phyloP scores from a whole-genome alignment of 495 filamentous ascomycete species.

The Aspergillus saccharolyticus region DNA sequence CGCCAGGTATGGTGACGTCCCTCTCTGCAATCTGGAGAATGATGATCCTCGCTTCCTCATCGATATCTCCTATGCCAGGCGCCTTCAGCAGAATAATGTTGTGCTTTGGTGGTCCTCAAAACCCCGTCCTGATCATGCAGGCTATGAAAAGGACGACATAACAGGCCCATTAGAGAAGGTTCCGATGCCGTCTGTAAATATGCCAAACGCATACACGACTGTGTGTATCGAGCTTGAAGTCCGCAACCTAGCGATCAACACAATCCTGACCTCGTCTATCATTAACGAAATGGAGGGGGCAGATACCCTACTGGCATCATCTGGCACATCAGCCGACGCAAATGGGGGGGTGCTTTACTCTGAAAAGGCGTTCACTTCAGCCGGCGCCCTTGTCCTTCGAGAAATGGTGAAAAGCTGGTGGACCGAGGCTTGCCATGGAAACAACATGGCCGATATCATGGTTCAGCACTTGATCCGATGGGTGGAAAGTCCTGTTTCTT shows the following conservation, averaged over 20 bases:
- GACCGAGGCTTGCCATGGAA: constrained; percentile 86
- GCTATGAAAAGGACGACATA: constrained; percentile 91
- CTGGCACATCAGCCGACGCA: constrained; percentile 56
- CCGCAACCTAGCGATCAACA: constrained; percentile 94
- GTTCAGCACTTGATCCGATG: constrained; percentile 96
- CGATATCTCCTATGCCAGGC: constrained; percentile 88
- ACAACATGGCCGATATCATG: constrained; percentile 94
- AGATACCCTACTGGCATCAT: constrained; percentile 57
- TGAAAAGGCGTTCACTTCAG: constrained; percentile 89
- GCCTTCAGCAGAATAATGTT: constrained; percentile 86
- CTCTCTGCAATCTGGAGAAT: constrained; percentile 88
- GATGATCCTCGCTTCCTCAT: constrained; percentile 94
- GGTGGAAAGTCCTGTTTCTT: constrained; percentile 87
- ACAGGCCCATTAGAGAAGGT: constrained; percentile 79
- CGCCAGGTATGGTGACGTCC: constrained; percentile 87
- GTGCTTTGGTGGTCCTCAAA: constrained; percentile 96
- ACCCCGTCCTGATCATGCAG: constrained; percentile 87
- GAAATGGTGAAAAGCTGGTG: constrained; percentile 99
- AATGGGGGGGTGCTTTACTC: constrained; percentile 69
- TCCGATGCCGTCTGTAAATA: constrained; percentile 89
- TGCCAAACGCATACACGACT: constrained; percentile 85
- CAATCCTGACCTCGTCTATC: constrained; percentile 92
- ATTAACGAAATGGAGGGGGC: constrained; percentile 94
- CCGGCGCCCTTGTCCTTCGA: constrained; percentile 79
- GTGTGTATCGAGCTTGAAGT: constrained; percentile 96